These are phyloP conservation scores for Usnea hakonensis DNA, from an alignment of 495 filamentous ascomycete species.

Conservation along the genomic window DNA sequence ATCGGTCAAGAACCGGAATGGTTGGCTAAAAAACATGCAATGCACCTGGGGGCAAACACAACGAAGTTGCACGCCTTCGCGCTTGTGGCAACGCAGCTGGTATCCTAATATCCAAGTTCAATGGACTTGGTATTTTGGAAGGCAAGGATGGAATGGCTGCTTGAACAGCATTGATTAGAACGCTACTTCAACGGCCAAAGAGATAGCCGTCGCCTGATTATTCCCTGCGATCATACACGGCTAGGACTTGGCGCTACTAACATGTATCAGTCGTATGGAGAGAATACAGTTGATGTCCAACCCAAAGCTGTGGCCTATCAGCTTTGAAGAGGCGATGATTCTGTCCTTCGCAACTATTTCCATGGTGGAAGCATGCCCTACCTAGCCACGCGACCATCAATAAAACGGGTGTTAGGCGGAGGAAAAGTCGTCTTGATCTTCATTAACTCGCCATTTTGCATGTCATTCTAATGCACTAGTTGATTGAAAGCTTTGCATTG, in stretches of 20 bases:
- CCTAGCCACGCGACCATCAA: not conserved
- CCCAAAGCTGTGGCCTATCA: not conserved
- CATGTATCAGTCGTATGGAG: not conserved
- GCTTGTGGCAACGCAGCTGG: not conserved
- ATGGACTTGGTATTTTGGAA: too few relatives aligned
- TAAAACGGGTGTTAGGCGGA: not conserved
- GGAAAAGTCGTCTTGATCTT: not conserved
- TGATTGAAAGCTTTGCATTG: not conserved
- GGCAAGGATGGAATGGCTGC: too few relatives aligned
- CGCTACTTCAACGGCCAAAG: too few relatives aligned
- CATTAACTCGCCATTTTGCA: not conserved
- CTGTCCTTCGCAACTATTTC: too few relatives aligned
- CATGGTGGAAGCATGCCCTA: not conserved
- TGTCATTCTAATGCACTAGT: not conserved
- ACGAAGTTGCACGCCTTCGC: not conserved
- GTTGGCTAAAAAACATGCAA: too few relatives aligned
- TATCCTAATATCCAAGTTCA: too few relatives aligned
- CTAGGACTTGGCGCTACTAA: too few relatives aligned
- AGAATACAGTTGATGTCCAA: not conserved
- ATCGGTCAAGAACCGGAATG: too few relatives aligned
- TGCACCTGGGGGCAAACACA: not conserved
- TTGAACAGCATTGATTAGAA: not conserved
- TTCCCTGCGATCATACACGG: too few relatives aligned
- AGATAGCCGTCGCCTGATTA: too few relatives aligned
- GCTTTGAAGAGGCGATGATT: not conserved